Base-by-base conservation (phyloP, 352 stramenopile genomes). In the Salisapilia sapeloensis region DNA sequence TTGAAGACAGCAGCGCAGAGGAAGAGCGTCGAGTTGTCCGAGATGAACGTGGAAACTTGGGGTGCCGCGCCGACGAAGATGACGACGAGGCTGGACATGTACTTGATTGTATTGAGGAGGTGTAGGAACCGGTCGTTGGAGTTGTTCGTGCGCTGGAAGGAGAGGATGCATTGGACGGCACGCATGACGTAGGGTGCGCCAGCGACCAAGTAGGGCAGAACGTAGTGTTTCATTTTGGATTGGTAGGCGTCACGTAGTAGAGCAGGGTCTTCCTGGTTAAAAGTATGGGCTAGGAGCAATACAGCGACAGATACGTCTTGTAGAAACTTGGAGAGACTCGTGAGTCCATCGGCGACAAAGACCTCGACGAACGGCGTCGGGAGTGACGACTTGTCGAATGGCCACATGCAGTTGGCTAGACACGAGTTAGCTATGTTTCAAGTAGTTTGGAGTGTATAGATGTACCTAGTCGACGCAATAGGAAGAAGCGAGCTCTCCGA, bases 41-140 rank as follows among this genome's bases (percentile, higher is more conserved):
- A 53, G 16, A 43, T 37, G 6, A n/a, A 48, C 48, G 4, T 63
- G 40, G 14, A 58, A n/a, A 84, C 38, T 43, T 80, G 69, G 26
- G 71, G 71, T 35, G 75, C 76, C 23, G 71, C 71, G 21, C 71
- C 71, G 24, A 82, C 71, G 1, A 49, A 64, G 32, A 89, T 89
- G 20, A 89, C 72, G 17, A 82, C 24, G 30, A 89, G 38, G 30
- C 65, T 81, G 14, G 72, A 84, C 40, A 60, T 67, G 48, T 89
- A 89, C 53, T 89, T 89, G 58, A 84, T 60, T 35, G 72, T 85
- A 38, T 89, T 89, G 23, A 89, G 50, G 23, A 89, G 35, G 36
- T 89, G 72, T 21, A 89, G 46, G 38, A 81, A 89, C 21, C 67
- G 56, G 41, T 89, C 65, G 46, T 82, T 80, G 11, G 56, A 44